Conservation (phyloP, 1,284 basidiomycete genomes). For the Uromyces viciae-fabae region DNA sequence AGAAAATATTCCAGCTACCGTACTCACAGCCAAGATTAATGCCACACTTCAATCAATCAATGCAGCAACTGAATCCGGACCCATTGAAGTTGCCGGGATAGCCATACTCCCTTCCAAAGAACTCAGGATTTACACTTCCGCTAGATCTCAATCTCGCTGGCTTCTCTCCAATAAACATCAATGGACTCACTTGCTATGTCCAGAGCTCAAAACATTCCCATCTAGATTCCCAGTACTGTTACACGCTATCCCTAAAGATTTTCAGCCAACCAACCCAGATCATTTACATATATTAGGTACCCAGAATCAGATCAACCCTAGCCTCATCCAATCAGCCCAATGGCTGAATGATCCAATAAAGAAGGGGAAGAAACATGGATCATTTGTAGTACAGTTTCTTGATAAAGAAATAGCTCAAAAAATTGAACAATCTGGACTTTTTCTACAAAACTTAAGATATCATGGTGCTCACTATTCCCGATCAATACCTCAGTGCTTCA, state of each 20-base stretch:
- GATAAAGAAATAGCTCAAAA: not conserved
- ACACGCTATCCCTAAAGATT: not conserved
- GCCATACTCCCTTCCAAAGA: not conserved
- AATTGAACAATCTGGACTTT: not conserved
- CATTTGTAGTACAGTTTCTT: not conserved
- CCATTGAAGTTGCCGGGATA: not conserved
- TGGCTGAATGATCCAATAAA: not conserved
- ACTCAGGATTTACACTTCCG: not conserved
- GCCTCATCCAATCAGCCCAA: not conserved
- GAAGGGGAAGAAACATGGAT: slow-evolving; percentile 1
- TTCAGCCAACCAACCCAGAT: not conserved
- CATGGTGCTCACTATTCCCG: too few species aligned
- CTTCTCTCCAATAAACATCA: not conserved
- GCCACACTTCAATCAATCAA: not conserved
- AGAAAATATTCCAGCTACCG: not conserved
- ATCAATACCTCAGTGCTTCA: too few species aligned
- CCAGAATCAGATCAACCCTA: not conserved
- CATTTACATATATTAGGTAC: not conserved
- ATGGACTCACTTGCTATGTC: not conserved
- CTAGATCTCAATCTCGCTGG: not conserved
- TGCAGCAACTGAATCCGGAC: not conserved
- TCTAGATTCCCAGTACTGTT: not conserved
- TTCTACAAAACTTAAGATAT: not conserved
- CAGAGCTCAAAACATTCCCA: not conserved
- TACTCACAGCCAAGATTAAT: not conserved